phyloP scores from a whole-genome alignment of 345 rosid species.

The Hirschfeldia incana region DNA sequence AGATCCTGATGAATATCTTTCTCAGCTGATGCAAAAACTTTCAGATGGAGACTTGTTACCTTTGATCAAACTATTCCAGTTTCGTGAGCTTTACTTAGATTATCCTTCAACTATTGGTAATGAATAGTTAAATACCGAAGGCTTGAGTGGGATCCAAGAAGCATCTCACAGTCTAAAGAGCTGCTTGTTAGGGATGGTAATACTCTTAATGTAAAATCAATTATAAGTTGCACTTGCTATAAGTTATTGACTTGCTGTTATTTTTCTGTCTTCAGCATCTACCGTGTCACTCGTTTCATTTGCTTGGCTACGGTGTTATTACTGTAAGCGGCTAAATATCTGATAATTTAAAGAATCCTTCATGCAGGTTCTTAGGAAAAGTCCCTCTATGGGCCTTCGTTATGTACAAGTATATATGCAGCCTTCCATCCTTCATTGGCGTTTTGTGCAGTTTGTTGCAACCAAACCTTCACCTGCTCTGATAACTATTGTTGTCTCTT shows the following conservation, averaged over 20 bases:
- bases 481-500: slow-evolving; percentile 69
- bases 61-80: slow-evolving; percentile 57
- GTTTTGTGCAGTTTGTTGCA: slow-evolving; percentile 60
- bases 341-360: slow-evolving; percentile 21
- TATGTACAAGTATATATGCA: slow-evolving; percentile 29
- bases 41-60: slow-evolving; percentile 56
- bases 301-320: slow-evolving; percentile 5
- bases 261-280: background rate
- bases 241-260: too few relatives aligned
- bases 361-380: slow-evolving; percentile 61
- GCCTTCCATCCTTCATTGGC: slow-evolving; percentile 45
- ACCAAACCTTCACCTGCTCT: slow-evolving; percentile 58
- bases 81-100: slow-evolving; percentile 55
- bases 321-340: slow-evolving; percentile 14
- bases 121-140: too few relatives aligned
- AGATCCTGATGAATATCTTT: slow-evolving; percentile 49
- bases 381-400: too few relatives aligned
- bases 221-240: too few relatives aligned
- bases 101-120: slow-evolving; percentile 49
- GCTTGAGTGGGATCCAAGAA: too few relatives aligned
- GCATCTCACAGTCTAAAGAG: too few relatives aligned
- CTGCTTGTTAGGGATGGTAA: too few relatives aligned
- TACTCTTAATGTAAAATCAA: too few relatives aligned
- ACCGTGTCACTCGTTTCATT: slow-evolving; percentile 2
- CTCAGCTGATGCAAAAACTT: slow-evolving; percentile 62